Evolutionary conservation across 2,329 filamentous ascomycete species (phyloP).

Genomic region (Meredithiella fracta): DNA sequence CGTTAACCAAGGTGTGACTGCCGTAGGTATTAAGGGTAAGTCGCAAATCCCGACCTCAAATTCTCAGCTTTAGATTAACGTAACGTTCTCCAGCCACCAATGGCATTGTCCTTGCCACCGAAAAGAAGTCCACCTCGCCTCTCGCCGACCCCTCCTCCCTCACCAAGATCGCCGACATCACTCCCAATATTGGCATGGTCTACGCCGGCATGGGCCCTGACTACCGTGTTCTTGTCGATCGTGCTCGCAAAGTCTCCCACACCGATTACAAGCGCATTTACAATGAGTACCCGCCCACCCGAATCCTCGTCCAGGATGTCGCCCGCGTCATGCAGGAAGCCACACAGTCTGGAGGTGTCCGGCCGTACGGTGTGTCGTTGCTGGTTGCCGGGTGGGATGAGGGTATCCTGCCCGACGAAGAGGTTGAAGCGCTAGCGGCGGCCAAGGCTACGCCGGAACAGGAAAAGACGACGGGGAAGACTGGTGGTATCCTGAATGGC

Average conservation of each 20-base stretch:
- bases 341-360: conserved; percentile 91
- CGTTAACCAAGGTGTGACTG: conserved; percentile 97
- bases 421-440: conserved; percentile 39
- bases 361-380: conserved; percentile 90
- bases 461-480: conserved; percentile 70
- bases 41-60: conserved; percentile 2
- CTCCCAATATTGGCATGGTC: conserved; percentile 98
- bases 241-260: conserved; percentile 94
- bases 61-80: conserved; percentile 16
- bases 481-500: conserved; percentile 86
- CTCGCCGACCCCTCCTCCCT: conserved; percentile 90
- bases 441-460: conserved; percentile 34
- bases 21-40: conserved; percentile 92
- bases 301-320: conserved; percentile 97
- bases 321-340: conserved; percentile 97
- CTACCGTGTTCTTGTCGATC: conserved; percentile 93
- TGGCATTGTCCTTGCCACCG: conserved; percentile 93
- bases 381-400: conserved; percentile 97
- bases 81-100: conserved; percentile 57
- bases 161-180: conserved; percentile 95
- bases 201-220: conserved; percentile 99
- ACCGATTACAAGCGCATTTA: conserved; percentile 99
- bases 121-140: conserved; percentile 97
- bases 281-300: conserved; percentile 98
- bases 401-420: conserved; percentile 72